Base-by-base conservation (phyloP, 1,284 basidiomycete genomes). In the Caloboletus inedulis region DNA sequence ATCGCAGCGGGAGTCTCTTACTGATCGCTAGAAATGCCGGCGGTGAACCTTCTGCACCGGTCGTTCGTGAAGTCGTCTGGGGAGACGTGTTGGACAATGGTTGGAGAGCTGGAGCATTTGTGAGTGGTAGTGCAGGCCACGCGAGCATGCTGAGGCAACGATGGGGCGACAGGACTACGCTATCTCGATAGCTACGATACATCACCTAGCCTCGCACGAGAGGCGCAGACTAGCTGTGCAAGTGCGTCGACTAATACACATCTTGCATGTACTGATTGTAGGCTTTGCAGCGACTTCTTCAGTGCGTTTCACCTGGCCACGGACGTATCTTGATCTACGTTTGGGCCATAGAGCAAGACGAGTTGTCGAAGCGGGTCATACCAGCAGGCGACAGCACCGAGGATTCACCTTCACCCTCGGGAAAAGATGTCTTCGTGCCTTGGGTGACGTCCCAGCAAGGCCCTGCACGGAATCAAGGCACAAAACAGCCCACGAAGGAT, bases 271-370 rank as follows among this genome's bases (percentile, higher is more conserved):
- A n/a, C 21, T 59, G 18, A 58, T 47, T 10, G 9, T 45, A 19
- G 52, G 23, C 35, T 41, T 39, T 49, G 4, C 61, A 91, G 86
- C 77, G 83, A 31, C 74, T 94, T 19, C 65, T 94, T 16, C 76
- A 81, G 52, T 75, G 78, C 13, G 81, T 91, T 35, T 82, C 82
- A 2, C 74, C 84, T 6, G 52, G 62, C 2, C 80, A 88, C 60
- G 88, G 92, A 10, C 84, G 92, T 7, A 78, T 94, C 52, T 76
- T 99, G 59, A 87, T 99, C 62, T 98, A 97, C 63, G 97, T 98
- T n/a, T 99, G 97, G 97, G 95, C 96, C 1, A 82, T 91, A 49
- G 94, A 98, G 65, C 97, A 99, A 74, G 93, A 96, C 52, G 78
- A 81, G 31, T 71, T 84, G 6, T 92, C 90, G 3, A 92, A 89